Conservation (phyloP, 2,329 filamentous ascomycete species). For the Cordyceps javanica region DNA sequence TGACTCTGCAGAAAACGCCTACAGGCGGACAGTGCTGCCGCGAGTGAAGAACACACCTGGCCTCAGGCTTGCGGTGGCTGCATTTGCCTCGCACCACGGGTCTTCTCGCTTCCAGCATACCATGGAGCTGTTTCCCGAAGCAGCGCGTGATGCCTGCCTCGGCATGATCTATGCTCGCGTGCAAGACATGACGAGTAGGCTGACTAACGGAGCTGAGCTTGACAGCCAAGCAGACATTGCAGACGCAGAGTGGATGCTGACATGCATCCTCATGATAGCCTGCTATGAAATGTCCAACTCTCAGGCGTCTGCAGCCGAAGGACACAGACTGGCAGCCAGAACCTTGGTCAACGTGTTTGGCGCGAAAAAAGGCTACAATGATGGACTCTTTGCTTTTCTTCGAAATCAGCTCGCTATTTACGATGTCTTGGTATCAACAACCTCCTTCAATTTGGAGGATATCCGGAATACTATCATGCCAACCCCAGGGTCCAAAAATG, state of each 20-base stretch:
- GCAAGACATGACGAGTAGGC: conserved; percentile 20
- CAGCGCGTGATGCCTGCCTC: conserved; percentile 23
- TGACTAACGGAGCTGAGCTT: conserved; percentile 19
- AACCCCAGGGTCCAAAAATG: conserved; percentile 16
- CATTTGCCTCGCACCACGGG: conserved; percentile 24
- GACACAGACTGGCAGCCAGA: conserved; percentile 23
- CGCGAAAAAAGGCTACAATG: conserved; percentile 15
- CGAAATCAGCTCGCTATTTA: conserved; percentile 24
- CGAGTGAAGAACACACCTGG: conserved; percentile 22
- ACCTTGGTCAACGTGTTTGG: conserved; percentile 25
- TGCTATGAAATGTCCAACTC: conserved; percentile 26
- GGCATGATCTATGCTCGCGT: conserved; percentile 20
- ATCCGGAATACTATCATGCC: conserved; percentile 20
- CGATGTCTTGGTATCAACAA: conserved; percentile 23
- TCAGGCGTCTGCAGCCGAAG: conserved; percentile 21
- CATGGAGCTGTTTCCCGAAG: conserved; percentile 20
- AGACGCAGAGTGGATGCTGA: conserved; percentile 25
- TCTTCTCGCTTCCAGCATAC: conserved; percentile 18
- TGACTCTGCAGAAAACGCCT: conserved; percentile 24
- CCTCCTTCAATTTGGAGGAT: conserved; percentile 21
- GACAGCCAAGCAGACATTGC: conserved; percentile 19
- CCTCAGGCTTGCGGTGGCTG: conserved; percentile 23
- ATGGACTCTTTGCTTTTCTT: conserved; percentile 22
- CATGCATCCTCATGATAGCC: conserved; percentile 22
- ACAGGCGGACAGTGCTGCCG: conserved; percentile 22